Evolutionary conservation across 768 basidiomycete genomes (phyloP).

Genomic region (Panaeolus papilionaceus): DNA sequence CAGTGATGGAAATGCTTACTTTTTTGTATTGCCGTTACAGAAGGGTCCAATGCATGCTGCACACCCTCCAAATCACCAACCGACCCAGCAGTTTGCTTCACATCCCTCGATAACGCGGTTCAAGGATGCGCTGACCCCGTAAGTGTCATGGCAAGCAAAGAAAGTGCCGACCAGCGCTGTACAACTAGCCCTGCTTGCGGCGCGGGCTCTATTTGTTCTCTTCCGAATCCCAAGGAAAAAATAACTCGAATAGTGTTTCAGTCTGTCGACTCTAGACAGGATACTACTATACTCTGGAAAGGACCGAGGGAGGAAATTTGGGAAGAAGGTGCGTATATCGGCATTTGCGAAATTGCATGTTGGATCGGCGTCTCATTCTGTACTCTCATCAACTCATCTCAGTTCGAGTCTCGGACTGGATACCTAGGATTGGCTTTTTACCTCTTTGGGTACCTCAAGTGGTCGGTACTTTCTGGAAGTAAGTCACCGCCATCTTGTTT

Average conservation of each 20-base stretch:
- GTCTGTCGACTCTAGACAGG: slow-evolving; percentile 41
- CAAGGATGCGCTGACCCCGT: slow-evolving; percentile 66
- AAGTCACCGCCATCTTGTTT: slow-evolving; percentile 31
- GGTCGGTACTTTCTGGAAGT: slow-evolving; percentile 58
- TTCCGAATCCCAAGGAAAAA: slow-evolving; percentile 53
- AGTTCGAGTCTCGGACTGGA: slow-evolving; percentile 61
- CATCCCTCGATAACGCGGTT: slow-evolving; percentile 33
- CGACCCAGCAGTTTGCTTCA: slow-evolving; percentile 51
- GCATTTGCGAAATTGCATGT: background rate
- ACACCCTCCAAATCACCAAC: slow-evolving; percentile 24
- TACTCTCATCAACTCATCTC: slow-evolving; percentile 12
- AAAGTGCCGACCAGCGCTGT: slow-evolving; percentile 44
- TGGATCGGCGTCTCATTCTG: slow-evolving; percentile 4
- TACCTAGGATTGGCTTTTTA: slow-evolving; percentile 48
- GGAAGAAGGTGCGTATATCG: slow-evolving; percentile 60
- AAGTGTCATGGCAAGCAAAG: slow-evolving; percentile 48
- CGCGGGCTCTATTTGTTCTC: slow-evolving; percentile 52
- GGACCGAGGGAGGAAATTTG: slow-evolving; percentile 71
- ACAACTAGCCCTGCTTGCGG: slow-evolving; percentile 40
- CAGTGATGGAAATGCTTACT: background rate
- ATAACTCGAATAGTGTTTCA: slow-evolving; percentile 57
- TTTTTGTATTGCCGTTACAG: slow-evolving; percentile 17
- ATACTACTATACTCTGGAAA: slow-evolving; percentile 67
- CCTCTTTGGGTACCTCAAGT: slow-evolving; percentile 49
- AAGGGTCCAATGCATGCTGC: slow-evolving; percentile 34